These are phyloP conservation scores for Phytophthora boehmeriae DNA, from an alignment of 352 stramenopile genomes.

Conservation along the genomic window DNA sequence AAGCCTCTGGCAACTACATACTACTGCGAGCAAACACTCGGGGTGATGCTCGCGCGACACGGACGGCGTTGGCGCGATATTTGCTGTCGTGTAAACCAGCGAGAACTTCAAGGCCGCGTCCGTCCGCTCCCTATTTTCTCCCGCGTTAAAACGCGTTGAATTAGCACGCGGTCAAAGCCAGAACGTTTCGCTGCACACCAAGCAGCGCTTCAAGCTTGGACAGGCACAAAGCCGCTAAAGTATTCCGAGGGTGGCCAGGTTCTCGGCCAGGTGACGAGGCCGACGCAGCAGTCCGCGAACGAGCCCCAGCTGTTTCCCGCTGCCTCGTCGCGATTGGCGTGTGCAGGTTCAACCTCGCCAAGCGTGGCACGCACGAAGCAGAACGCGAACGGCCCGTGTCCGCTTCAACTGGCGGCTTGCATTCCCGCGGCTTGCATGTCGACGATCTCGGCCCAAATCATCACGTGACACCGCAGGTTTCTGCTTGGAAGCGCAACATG, in stretches of 20 bases:
- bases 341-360: conserved; percentile 18
- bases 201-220: conserved; percentile 6
- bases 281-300: conserved; percentile 27
- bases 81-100: neutral
- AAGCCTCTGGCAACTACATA: too few relatives aligned
- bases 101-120: neutral
- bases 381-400: too few relatives aligned
- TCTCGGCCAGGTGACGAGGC: conserved; percentile 14
- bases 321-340: too few relatives aligned
- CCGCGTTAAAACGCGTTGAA: neutral
- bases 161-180: neutral
- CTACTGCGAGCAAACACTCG: too few relatives aligned
- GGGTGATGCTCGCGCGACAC: too few relatives aligned
- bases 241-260: conserved; percentile 6
- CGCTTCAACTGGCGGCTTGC: neutral
- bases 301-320: conserved; percentile 13
- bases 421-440: neutral
- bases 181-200: too few relatives aligned
- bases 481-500: neutral
- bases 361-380: too few relatives aligned
- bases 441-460: neutral
- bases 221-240: conserved; percentile 14
- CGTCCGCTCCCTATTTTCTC: too few relatives aligned
- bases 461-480: conserved; percentile 6
- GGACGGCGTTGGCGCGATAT: too few relatives aligned